Conservation (phyloP, 176 grass and related monocot species). For the Oropetium thomaeum region DNA sequence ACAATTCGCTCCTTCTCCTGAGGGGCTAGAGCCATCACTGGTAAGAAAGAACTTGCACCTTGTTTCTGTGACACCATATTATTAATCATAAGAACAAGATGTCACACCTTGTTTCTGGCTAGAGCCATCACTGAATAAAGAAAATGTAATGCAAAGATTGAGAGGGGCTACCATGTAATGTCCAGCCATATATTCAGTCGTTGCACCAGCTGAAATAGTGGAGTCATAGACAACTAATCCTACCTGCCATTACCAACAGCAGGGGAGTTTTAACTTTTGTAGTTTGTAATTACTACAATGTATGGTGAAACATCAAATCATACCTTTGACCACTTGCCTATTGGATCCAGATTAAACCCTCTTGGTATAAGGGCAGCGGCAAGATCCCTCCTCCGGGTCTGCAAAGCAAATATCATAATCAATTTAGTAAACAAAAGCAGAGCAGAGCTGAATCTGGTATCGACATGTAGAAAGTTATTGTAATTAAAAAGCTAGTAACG, state of each 20-base stretch:
- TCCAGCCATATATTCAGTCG: conserved; percentile 97
- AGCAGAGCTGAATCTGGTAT: background rate
- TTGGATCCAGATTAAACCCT: conserved; percentile 96
- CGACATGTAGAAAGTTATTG: background rate
- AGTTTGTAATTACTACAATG: background rate
- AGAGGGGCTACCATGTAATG: conserved; percentile 81
- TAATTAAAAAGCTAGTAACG: background rate
- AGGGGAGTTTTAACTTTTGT: background rate
- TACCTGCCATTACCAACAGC: conserved; percentile 57
- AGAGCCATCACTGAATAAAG: no score
- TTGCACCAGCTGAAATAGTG: conserved; percentile 84
- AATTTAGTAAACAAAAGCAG: background rate
- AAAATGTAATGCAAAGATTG: conserved; percentile 13
- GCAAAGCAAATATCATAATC: conserved; percentile 5
- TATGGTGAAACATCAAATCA: background rate
- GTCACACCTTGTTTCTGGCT: no score
- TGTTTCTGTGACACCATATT: conserved; percentile 64
- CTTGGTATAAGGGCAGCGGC: conserved; percentile 95
- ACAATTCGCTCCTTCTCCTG: conserved; percentile 93
- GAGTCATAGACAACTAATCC: conserved; percentile 97
- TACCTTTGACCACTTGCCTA: conserved; percentile 99
- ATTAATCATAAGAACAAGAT: conserved; percentile 13
- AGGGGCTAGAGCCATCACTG: conserved; percentile 96
- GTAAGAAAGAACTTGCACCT: conserved; percentile 97
- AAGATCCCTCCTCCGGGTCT: conserved; percentile 96